Evolutionary conservation across 1,284 basidiomycete species (phyloP), one percentile per base, ranked within the genome.

Genomic region (Tremellales sp.): DNA sequence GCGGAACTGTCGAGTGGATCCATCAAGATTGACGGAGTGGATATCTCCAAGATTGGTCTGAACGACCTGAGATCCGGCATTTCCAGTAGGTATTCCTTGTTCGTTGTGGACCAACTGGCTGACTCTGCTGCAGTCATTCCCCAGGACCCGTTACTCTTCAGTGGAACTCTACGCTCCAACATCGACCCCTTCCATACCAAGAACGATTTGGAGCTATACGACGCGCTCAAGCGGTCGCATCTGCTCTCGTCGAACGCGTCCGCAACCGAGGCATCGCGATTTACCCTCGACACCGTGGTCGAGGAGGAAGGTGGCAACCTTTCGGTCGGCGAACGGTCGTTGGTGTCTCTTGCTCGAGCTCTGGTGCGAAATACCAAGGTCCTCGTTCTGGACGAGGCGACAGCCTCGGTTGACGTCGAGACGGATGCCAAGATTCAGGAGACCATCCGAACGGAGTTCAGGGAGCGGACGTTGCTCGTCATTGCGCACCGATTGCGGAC

Each of bases 221-320:
- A 90, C 59, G 86, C 88, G 10, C 75, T 92, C 29, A 82, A 81
- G 55, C 82, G 87, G 25, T 81, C 87, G 0, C 84, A 87, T 65
- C 78, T 92, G 9, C 79, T 88, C 22, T 58, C 60, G 3, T 50
- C 40, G 34, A 48, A 51, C 43, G 75, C 74, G 16, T 61, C 72
- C 8, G 74, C 73, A 21, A 77, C 76, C 5, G 74, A 75, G 9
- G 70, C 43, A 13, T 78, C 77, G 53, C 77, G 80, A 41, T 91
- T 90, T 74, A 85, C 78, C 18, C 77, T 93, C 10, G 89, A 94
- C 63, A 85, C 80, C 27, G 71, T 80, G 2, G 81, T 95, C 50
- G 87, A 92, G 53, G 85, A 86, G 51, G 91, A 94, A 65, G 92
- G 91, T 22, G 76, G 75, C 19, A 95, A 94, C 65, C 63, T 94